A percentile compares a stretch with the other conserved stretches of the same genome.
Evolutionary conservation across 164 flowering plant species (phyloP).

Genomic region (Liriodendron chinense): DNA sequence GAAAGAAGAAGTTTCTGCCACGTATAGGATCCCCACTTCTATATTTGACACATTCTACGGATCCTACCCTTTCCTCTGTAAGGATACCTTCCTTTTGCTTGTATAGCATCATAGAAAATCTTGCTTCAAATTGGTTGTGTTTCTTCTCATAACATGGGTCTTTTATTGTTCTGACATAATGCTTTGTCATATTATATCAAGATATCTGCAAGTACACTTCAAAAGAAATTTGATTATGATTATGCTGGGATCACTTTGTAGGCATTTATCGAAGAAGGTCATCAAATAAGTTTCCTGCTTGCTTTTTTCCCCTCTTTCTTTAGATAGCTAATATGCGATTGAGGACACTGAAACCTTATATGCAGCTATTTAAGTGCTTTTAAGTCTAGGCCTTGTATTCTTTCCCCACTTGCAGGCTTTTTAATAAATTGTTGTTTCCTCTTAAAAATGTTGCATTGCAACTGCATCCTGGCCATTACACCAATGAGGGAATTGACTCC

Average conservation of each 20-base stretch:
- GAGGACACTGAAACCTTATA: background rate
- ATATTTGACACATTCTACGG: conserved; percentile 62
- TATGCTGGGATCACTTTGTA: background rate
- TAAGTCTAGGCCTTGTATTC: too few species aligned
- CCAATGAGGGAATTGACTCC: too few species aligned
- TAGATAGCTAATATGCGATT: background rate
- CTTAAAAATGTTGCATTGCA: too few species aligned
- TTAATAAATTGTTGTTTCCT: too few species aligned
- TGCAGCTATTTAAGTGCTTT: background rate
- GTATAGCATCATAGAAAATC: background rate
- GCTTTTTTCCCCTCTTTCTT: background rate
- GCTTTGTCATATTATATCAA: too few species aligned
- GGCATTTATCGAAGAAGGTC: background rate
- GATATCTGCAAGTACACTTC: too few species aligned
- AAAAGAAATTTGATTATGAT: too few species aligned
- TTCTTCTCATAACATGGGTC: background rate
- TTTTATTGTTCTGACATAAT: too few species aligned
- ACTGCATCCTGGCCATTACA: too few species aligned
- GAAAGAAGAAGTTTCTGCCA: conserved; percentile 80
- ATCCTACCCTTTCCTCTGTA: conserved; percentile 81
- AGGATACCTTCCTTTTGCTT: conserved; percentile 22
- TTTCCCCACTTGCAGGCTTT: too few species aligned
- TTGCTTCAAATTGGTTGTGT: background rate
- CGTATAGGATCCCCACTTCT: conserved; percentile 82
- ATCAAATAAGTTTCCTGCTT: background rate